These are phyloP conservation scores for Rhododendron vialii DNA, from an alignment of 148 eudicot genomes.

Conservation along the genomic window DNA sequence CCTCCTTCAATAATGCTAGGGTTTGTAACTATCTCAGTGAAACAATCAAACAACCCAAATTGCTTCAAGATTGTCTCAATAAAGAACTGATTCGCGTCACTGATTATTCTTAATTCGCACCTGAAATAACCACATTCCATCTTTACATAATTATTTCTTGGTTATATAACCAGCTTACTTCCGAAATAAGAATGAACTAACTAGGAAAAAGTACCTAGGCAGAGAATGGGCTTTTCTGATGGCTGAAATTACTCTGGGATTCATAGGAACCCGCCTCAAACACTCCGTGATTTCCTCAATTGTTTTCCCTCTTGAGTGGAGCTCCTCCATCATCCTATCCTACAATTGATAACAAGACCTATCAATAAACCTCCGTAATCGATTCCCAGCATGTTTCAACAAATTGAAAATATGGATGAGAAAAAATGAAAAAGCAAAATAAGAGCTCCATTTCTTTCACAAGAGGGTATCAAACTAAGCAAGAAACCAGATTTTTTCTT, in stretches of 20 bases:
- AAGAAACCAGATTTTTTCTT: not conserved
- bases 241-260: conserved; percentile 47
- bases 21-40: conserved; percentile 64
- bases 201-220: conserved; percentile 39
- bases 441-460: not conserved
- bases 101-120: conserved; percentile 74
- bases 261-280: conserved; percentile 58
- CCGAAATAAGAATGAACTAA: not conserved
- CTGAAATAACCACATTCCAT: conserved; percentile 30
- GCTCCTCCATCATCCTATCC: conserved; percentile 84
- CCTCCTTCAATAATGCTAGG: conserved; percentile 47
- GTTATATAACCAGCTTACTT: not conserved
- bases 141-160: not conserved
- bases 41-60: conserved; percentile 47
- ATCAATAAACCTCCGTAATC: not conserved
- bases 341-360: conserved; percentile 11
- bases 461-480: not conserved
- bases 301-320: conserved; percentile 61
- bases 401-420: not conserved
- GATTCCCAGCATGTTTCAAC: conserved; percentile 1
- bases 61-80: conserved; percentile 66
- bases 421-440: not conserved
- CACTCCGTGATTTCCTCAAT: conserved; percentile 56
- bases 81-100: conserved; percentile 79
- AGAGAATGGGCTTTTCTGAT: conserved; percentile 58